Evolutionary conservation across 306 rosid species (phyloP), one percentile per base, ranked within the genome.

Genomic region (Adenanthera pavonina): DNA sequence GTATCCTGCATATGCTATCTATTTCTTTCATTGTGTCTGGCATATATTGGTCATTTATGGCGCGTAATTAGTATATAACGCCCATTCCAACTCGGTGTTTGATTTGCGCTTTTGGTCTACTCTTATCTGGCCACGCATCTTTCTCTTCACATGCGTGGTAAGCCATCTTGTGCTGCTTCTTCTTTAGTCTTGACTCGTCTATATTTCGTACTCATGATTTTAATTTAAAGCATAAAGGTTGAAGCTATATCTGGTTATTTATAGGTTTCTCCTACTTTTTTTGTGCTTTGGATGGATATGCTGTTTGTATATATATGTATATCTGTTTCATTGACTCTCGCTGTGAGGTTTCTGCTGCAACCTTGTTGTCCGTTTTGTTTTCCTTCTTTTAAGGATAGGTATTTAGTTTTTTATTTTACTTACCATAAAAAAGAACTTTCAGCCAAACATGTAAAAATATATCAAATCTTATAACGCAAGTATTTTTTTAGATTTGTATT

Each of bases 361-460:
- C 61, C 40, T 67, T 74, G 62, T 52, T 69, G 49, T 52, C 67
- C 79, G 44, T 75, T 80, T 84, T 7, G 66, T 53, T 79, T 77
- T 72, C 77, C 88, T 85, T 78, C 85, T 81, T 85, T 82, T 85
- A 78, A 85, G 84, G 88, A 73, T 81, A 76, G 53, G 46, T 6
- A 68, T 80, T 76, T 73, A 53, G 59, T 80, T 85, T 71, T 72
- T 70, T 7, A 60, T 7, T 33, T 40, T 20, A n/a, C 69, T 80
- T 75, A 25, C 69, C 81, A 60, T n/a, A 75, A 75, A 69, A 61
- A 44, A 60, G 64, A 57, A 51, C 56, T n/a, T 19, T 83, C 81
- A 53, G 76, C 41, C 79, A 70, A 84, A 61, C 53, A 71, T 44
- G 57, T 72, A 64, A 81, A 80, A n/a, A n/a, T n/a, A n/a, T n/a